phyloP scores from a whole-genome alignment of 73 alveolate species.

The Tetrahymena borealis region DNA sequence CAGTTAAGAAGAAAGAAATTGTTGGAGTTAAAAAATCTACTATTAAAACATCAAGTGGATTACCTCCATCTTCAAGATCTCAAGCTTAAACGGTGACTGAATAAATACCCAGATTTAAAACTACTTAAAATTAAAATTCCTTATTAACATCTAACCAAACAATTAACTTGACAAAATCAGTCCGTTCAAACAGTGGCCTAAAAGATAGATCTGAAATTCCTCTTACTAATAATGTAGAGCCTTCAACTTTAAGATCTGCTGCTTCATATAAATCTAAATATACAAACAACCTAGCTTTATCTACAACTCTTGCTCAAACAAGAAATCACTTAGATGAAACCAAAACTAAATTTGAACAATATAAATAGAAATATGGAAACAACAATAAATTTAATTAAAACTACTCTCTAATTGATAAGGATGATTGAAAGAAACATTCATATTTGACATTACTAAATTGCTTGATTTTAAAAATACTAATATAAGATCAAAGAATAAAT shows the following conservation, averaged over 20 bases:
- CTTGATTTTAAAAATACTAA: no score
- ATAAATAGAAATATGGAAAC: background rate
- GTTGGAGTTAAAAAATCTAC: background rate
- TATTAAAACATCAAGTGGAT: background rate
- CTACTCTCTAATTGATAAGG: background rate
- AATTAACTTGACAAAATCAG: no score
- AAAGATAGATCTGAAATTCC: no score
- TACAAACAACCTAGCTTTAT: background rate
- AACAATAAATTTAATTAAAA: background rate
- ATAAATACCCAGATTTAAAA: background rate
- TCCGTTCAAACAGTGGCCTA: no score
- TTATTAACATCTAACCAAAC: no score
- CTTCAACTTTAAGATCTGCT: no score
- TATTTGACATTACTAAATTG: no score
- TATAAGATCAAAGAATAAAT: no score
- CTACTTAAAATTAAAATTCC: background rate
- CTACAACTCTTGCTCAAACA: background rate
- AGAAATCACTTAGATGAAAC: background rate
- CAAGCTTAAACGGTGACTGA: background rate
- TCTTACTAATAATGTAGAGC: no score
- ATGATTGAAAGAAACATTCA: background rate
- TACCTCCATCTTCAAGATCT: background rate
- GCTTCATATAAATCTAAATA: background rate
- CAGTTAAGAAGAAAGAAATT: background rate
- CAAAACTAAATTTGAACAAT: background rate